Base-by-base conservation (phyloP, 1,284 basidiomycete genomes). In the Cystobasidiaceae sp. region DNA sequence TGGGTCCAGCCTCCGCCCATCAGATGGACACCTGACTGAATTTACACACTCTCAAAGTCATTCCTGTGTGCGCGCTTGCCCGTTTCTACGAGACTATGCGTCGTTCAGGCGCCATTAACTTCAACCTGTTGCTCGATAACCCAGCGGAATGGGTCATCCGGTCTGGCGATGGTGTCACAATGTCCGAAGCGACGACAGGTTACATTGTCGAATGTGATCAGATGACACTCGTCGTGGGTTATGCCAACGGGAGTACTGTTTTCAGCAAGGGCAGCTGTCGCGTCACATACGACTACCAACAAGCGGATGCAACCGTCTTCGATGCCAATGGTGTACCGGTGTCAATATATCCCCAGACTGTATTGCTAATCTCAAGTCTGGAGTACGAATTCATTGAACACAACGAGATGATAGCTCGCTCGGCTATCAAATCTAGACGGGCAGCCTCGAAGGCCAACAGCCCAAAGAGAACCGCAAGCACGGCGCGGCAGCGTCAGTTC, bases 31-130 rank as follows among this genome's bases (percentile, higher is more conserved):
- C 8, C 8, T 3, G 27, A 8, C 6, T 23, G 46, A 6, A 49
- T 17, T 44, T 23, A 8, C 4, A 4, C 27, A 25, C 19, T 21
- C 28, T 25, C 44, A 37, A 30, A 64, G 61, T 44, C 8, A 46
- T 64, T 3, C 61, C 61, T 1, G 39, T 44, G 6, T 45, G 43
- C 51, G 41, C 61, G 15, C 41, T 64, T 11, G 25, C 51, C 8
- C 46, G 52, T 19, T 64, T 64, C 52, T 64, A 64, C 30, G 52
- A 55, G 28, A 28, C 44, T 7, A 51, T 64, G 39, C 51, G 52
- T 21, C n/a, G 51, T 8, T 55, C 39, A 19, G 61, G 61, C n/a
- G 50, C 44, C 6, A 21, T 19, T 27, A 55, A 34, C 25, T 45
- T 55, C 32, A 39, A 64, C 28, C 51, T 64, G 15, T 30, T 64